Conservation (phyloP, 2,329 filamentous ascomycete species). For the Lizonia empirigonia region DNA sequence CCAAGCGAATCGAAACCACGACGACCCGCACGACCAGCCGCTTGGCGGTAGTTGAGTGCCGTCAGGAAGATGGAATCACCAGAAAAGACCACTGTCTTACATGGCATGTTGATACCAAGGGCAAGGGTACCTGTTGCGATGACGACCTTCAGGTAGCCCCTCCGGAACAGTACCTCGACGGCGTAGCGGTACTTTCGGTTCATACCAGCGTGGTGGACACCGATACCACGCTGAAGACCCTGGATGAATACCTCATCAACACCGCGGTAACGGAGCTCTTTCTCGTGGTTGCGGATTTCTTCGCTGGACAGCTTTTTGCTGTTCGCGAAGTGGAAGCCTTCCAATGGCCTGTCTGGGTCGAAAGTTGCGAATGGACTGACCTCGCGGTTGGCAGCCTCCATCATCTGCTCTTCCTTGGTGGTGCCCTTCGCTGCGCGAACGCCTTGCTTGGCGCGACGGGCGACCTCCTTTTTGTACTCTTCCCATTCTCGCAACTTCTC, state of each 20-base stretch:
- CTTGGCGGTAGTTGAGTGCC: constrained; percentile 77
- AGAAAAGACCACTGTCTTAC: constrained; percentile 78
- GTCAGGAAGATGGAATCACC: constrained; percentile 76
- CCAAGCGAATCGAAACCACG: constrained; percentile 81
- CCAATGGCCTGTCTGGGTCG: constrained; percentile 67
- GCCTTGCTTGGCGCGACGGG: constrained; percentile 51
- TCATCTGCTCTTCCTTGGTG: constrained; percentile 62
- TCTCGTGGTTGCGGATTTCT: constrained; percentile 64
- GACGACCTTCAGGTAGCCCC: constrained; percentile 71
- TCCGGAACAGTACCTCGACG: constrained; percentile 76
- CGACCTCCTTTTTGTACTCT: constrained; percentile 59
- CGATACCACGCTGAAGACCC: constrained; percentile 70
- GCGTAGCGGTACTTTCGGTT: constrained; percentile 76
- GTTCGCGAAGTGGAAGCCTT: constrained; percentile 71
- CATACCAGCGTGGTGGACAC: constrained; percentile 80
- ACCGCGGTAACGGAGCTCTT: constrained; percentile 58
- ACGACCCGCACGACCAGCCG: constrained; percentile 76
- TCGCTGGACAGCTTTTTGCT: constrained; percentile 61
- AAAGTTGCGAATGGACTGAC: constrained; percentile 66
- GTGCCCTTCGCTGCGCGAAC: constrained; percentile 54
- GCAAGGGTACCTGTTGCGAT: constrained; percentile 77
- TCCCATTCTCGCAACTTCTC: constrained; percentile 64
- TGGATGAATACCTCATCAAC: constrained; percentile 62
- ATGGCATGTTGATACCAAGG: constrained; percentile 74
- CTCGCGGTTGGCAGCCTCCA: constrained; percentile 63